A percentile compares a stretch with the other conserved stretches of the same genome.
These are phyloP conservation scores for Paramecium sexaurelia DNA, from an alignment of 73 alveolate species.

Conservation along the genomic window DNA sequence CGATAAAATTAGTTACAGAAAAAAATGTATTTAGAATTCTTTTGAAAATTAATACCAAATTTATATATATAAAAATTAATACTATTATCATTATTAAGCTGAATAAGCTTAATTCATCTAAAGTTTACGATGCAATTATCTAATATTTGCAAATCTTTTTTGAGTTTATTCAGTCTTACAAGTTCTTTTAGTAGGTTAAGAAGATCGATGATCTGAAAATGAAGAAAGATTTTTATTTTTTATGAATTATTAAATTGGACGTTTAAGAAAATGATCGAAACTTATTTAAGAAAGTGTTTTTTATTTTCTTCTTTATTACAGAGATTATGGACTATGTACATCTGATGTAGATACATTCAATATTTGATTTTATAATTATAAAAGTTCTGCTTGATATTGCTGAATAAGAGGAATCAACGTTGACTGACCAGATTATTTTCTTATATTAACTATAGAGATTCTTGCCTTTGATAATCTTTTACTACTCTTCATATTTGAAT, in stretches of 20 bases:
- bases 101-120: neutral
- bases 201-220: neutral
- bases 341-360: neutral
- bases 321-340: neutral
- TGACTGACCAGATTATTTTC: constrained; percentile 16
- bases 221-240: neutral
- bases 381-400: neutral
- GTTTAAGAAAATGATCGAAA: neutral
- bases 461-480: neutral
- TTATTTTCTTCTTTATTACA: neutral
- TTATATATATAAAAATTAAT: neutral
- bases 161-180: neutral
- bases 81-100: neutral
- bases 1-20: constrained; percentile 18
- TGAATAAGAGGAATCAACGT: neutral
- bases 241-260: neutral
- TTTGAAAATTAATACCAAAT: neutral
- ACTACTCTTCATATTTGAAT: neutral
- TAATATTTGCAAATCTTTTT: neutral
- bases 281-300: constrained; percentile 1
- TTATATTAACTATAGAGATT: neutral
- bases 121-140: neutral
- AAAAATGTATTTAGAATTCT: constrained; percentile 51
- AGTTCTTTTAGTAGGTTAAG: constrained; percentile 17
- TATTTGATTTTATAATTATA: neutral